Conservation (phyloP, 345 rosid species). For the Citrus reticulata region DNA sequence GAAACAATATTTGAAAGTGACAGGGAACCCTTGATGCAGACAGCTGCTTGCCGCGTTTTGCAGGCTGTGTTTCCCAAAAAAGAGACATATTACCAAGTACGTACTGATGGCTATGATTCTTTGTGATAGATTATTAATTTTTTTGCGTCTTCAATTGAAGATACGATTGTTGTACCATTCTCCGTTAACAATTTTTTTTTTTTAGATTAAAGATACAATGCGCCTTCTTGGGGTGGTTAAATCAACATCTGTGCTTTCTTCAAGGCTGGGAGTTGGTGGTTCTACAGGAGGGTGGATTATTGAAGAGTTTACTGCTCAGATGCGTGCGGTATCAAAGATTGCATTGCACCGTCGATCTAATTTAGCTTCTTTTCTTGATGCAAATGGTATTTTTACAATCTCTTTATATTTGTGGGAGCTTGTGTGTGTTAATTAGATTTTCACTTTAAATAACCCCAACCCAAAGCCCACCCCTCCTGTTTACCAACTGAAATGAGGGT, state of each 20-base stretch:
- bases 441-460: neutral
- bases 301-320: conserved; percentile 93
- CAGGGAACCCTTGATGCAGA: conserved; percentile 81
- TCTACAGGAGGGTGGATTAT: conserved; percentile 70
- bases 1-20: conserved; percentile 88
- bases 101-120: neutral
- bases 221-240: conserved; percentile 95
- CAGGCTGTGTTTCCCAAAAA: conserved; percentile 79
- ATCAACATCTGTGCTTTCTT: conserved; percentile 64
- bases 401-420: neutral
- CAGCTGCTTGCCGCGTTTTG: conserved; percentile 87
- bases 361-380: conserved; percentile 73
- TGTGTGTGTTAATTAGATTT: conserved; percentile 1
- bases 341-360: conserved; percentile 89
- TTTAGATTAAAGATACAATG: conserved; percentile 84
- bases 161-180: neutral
- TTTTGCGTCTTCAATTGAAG: neutral
- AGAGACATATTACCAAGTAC: conserved; percentile 85
- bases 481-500: neutral
- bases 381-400: conserved; percentile 47
- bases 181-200: conserved; percentile 5
- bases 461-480: neutral
- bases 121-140: neutral
- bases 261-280: conserved; percentile 78
- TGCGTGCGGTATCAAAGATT: conserved; percentile 94